Base-by-base conservation (phyloP, 345 rosid species). In the Trapa bicornis region DNA sequence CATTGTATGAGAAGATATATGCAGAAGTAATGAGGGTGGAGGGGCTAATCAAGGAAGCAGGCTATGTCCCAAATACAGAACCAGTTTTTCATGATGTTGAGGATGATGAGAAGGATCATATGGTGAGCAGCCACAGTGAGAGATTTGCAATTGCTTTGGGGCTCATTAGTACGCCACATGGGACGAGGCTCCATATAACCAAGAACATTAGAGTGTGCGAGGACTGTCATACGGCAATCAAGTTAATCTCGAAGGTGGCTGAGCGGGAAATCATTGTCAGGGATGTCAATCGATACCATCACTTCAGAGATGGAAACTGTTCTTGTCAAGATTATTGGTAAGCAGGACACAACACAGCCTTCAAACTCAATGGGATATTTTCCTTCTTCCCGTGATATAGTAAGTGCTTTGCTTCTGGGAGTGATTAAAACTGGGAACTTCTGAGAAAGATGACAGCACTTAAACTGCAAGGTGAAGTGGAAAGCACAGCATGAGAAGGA, bases 111-210 rank as follows among this genome's bases (percentile, higher is more conserved):
- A 78, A 78, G 73, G 65, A 64, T 43, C 71, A 65, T 7, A 73
- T 75, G 76, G 38, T 75, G 38, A 47, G 72, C 33, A 71, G 72
- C 67, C 78, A 75, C 67, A 80, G 81, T 1, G 80, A 81, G 65
- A 81, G 79, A 73, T 67, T 81, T 12, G 81, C 84, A 35, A 73
- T 78, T 73, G 81, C 76, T 10, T 80, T 75, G 64, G 84, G 82
- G 65, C 75, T 81, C 16, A 67, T 81, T 17, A 73, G 67, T 66
- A 78, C 80, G 38, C 71, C 79, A 11, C 67, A 68, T 2, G 56
- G 77, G 61, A 73, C 73, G 17, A 65, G 73, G 54, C 72, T 78
- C 50, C 50, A 73, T 63, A 75, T 75, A 64, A 75, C 80, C 41
- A 80, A 80, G 80, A 80, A 80, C 69, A 77, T 80, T 52, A 67